Evolutionary conservation across 225 moss, liverwort and hornwort genomes (phyloP).

Genomic region (Polytrichum formosum): DNA sequence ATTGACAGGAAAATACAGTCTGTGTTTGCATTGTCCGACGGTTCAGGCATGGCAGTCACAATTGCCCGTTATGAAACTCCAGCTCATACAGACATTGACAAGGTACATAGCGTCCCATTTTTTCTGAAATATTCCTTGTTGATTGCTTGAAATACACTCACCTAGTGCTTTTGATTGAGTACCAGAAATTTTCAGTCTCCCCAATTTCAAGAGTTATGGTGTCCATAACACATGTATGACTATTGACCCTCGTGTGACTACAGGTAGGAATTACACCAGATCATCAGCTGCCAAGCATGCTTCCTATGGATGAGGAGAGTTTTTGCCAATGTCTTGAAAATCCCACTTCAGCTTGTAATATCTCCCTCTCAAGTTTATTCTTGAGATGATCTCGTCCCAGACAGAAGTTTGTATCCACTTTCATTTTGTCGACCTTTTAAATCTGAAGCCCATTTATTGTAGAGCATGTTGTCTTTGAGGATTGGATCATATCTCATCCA

Average conservation of each 20-base stretch:
- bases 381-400: not conserved
- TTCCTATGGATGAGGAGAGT: constrained; percentile 88
- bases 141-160: too few relatives aligned
- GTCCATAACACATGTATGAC: constrained; percentile 4
- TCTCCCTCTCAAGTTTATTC: constrained; percentile 48
- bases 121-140: not conserved
- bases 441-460: too few relatives aligned
- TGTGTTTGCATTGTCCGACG: constrained; percentile 90
- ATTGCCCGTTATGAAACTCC: constrained; percentile 97
- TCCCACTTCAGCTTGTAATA: constrained; percentile 43
- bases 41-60: constrained; percentile 98
- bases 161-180: not conserved
- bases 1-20: constrained; percentile 87
- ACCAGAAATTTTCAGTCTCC: not conserved
- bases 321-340: constrained; percentile 79
- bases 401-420: too few relatives aligned
- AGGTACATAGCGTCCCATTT: constrained; percentile 40
- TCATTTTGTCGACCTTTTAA: too few relatives aligned
- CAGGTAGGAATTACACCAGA: constrained; percentile 98
- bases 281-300: constrained; percentile 47
- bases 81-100: constrained; percentile 92
- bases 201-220: not conserved
- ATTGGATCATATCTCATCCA: too few relatives aligned
- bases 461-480: too few relatives aligned
- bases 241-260: constrained; percentile 14